These are phyloP conservation scores for Aspergillus carbonarius DNA, from an alignment of 2,329 filamentous ascomycete species.

Conservation along the genomic window DNA sequence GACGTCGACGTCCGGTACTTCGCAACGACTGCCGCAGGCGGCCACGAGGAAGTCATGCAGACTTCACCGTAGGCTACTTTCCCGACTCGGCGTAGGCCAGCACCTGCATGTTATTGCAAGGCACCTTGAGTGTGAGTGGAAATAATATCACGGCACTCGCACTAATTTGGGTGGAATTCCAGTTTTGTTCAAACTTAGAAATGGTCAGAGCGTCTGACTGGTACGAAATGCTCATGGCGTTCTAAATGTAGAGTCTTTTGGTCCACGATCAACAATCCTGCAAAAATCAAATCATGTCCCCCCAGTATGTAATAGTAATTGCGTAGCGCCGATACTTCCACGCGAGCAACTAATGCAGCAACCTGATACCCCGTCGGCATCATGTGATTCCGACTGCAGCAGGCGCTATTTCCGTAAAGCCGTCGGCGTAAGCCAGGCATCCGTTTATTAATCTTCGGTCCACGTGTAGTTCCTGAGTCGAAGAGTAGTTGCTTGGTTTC, in stretches of 20 bases:
- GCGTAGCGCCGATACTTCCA: not conserved
- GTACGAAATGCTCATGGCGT: constrained; percentile 38
- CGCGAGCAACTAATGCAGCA: not conserved
- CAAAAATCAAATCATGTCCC: constrained; percentile 15
- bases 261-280: constrained; percentile 26
- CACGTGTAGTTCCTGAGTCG: not conserved
- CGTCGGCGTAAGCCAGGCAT: constrained; percentile 3
- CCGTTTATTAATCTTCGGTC: not conserved
- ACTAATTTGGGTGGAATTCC: constrained; percentile 22
- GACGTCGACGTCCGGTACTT: constrained; percentile 99
- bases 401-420: constrained; percentile 2
- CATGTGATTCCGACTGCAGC: not conserved
- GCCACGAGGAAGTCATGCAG: constrained; percentile 54
- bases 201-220: constrained; percentile 35
- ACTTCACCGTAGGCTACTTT: constrained; percentile 46
- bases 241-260: constrained; percentile 38
- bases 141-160: constrained; percentile 21
- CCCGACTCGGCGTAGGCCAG: constrained; percentile 5
- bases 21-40: constrained; percentile 78
- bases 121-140: constrained; percentile 16
- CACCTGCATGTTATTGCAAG: constrained; percentile 13
- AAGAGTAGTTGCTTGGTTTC: not conserved
- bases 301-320: not conserved
- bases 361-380: not conserved
- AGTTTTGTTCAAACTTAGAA: constrained; percentile 37